Base-by-base conservation (phyloP, 148 eudicot species). In the Heliamphora exappendiculata region DNA sequence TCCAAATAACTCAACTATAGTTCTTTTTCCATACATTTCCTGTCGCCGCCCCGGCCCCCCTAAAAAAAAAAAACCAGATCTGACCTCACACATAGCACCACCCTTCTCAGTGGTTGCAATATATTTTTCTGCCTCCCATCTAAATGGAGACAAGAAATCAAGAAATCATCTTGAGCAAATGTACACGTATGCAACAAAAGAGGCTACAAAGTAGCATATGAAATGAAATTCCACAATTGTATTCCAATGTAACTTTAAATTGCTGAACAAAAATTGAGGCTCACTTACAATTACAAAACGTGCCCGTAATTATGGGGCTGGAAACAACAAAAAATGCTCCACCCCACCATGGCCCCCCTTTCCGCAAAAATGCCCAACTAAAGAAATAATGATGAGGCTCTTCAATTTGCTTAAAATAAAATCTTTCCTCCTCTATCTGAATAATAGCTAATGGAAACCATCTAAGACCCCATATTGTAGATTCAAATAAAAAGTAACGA, bases 401-500 rank as follows among this genome's bases (percentile, higher is more conserved):
- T 39, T 53, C 36, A 76, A 67, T 69, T 50, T n/a, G n/a, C n/a
- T 51, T 11, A 36, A 12, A 53, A 51, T 19, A 39, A 37, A 65
- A 17, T 37, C 45, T 66, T 39, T 37, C 49, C 37, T 44, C 69
- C 55, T 10, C 47, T 6, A 65, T 51, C 20, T 73, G 73, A 24
- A 31, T 4, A 36, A 36, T 47, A 34, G 58, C 4, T 47, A 42
- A 29, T 44, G 41, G 58, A 28, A 45, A 17, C 41, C 42, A 5
- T 20, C 9, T 60, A 29, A 75, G 36, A 60, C 36, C 69, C 69
- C 69, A 57, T 28, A 2, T 29, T 10, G 3, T 22, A 45, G 4
- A 50, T 12, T n/a, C 8, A 5, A 51, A 28, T 53, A 3, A 50
- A 50, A 8, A 22, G n/a, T 64, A 58, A 26, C 84, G 75, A 91